Base-by-base conservation (phyloP, 1,284 basidiomycete species). In the Irpex sp. region DNA sequence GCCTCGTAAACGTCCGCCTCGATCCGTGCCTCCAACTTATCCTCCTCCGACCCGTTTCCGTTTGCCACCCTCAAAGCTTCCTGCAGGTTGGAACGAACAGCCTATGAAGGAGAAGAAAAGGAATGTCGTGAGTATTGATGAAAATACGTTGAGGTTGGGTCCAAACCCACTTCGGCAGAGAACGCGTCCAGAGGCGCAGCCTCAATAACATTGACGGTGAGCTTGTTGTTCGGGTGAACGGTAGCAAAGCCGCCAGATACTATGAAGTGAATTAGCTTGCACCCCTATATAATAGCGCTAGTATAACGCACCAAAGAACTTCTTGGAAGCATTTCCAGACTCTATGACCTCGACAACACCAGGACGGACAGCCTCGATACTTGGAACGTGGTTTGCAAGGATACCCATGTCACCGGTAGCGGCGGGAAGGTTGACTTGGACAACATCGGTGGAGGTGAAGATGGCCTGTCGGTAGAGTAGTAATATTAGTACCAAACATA, bases 331-430 rank as follows among this genome's bases (percentile, higher is more conserved):
- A 70, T 87, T 89, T 63, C 81, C 82, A 19, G 86, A 81, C 80
- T 97, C 95, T 68, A 97, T 87, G 68, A 98, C 91, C 80, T 98
- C 96, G 63, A 98, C 83, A 66, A 98, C 84, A 76, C 96, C 96
- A 57, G 96, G 90, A 75, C 93, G 92, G 64, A 98, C 84, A 60
- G 96, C 85, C 79, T 98, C 96, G 67, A 98, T 91, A 37, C 94
- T 91, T 54, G 96, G 89, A 65, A 97, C 95, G 80, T 98, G 96
- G 84, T 96, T 96, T 71, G 96, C 93, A 68, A 98, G 88, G 74
- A 98, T 93, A 85, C 96, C 96, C 95, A 98, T 97, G 78, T 97
- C 96, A 78, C 96, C 96, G n/a, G 93, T 91, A 63, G 89, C 91
- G 58, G 95, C 96, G 55, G 95, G 81, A 70, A 97, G 82, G 82